Base-by-base conservation (phyloP, 2,329 filamentous ascomycete species). In the Penicillium verrucosum region DNA sequence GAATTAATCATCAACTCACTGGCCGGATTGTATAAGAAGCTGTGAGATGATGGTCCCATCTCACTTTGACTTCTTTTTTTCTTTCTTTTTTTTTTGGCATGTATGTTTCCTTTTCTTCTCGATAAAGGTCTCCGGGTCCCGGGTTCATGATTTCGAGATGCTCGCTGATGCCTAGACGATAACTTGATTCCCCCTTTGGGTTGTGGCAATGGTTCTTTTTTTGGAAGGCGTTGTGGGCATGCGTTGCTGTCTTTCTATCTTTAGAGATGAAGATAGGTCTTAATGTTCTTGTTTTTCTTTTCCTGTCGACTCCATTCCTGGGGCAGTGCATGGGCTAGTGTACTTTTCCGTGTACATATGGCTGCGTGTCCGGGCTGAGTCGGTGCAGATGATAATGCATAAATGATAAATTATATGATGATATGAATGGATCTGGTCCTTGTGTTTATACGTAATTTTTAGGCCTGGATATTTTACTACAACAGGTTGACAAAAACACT, bases 161-260 rank as follows among this genome's bases (percentile, higher is more conserved):
- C 30, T 32, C 30, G 30, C 30, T 32, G 30, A 32, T 32, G 30
- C 37, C 37, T 37, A 53, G 38, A 53, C 43, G 42, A 57, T 45
- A 48, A 48, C 45, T 50, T 54, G 52, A 54, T 54, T 54, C 45
- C 52, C 52, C 44, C 32, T 51, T 30, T 51, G 48, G 37, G 14
- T 30, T 51, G 18, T 51, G 52, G 36, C 52, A 42, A n/a, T n/a
- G 44, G 45, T 38, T 30, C 29, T 23, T 27, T 25, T 25, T 21
- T 29, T 34, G 51, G 21, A 25, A n/a, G 47, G 47, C 47, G 36
- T 49, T 40, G 8, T 51, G 29, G 27, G 27, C 12, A 43, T 34
- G 16, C 41, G 10, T 18, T 18, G 21, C 18, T 32, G 3, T 50
- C 29, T 25, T 51, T 18, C 27, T 32, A 29, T 50, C 47, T 44